Base-by-base conservation (phyloP, 305 asterid species). In the Rubia balearica region DNA sequence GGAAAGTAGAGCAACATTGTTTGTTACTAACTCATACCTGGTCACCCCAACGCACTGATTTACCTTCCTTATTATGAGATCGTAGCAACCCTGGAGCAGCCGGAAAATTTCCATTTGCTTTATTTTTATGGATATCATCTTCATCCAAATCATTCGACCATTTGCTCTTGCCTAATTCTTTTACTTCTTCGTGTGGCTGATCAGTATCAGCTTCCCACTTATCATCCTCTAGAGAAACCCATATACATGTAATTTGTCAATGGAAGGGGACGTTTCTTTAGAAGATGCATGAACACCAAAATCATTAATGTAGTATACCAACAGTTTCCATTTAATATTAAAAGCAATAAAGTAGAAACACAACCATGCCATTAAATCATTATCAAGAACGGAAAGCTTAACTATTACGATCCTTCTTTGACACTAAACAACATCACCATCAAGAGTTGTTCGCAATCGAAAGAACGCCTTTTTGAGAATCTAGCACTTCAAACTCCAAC, bases 11-110 rank as follows among this genome's bases (percentile, higher is more conserved):
- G 13, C 8, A 40, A 33, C 30, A 42, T 16, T 12, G 46, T 16
- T 38, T 49, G 66, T n/a, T 69, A 55, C 22, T 64, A 68, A 67
- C 53, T 66, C 87, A 80, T 93, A 93, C 97, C 98, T 93, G 79
- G 79, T 90, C 97, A 68, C 95, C 89, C 98, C 97, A 93, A 83
- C 89, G 92, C 68, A 93, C 90, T 72, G 92, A 85, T 86, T 93
- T 90, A 85, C 98, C 96, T 86, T 86, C 86, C 89, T 90, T 90
- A 74, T 87, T 74, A 83, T 74, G 81, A 72, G 93, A 79, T 78
- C 84, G 81, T 16, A 66, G 73, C 80, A 82, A 81, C 68, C 87
- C 82, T 74, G 92, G 75, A 76, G 82, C 81, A 68, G 81, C 71
- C 71, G 76, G 75, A 60, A 84, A 74, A 33, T 83, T 89, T 81